These are phyloP conservation scores for Agrocybe chaxingu DNA, from an alignment of 768 basidiomycete genomes.

Conservation along the genomic window DNA sequence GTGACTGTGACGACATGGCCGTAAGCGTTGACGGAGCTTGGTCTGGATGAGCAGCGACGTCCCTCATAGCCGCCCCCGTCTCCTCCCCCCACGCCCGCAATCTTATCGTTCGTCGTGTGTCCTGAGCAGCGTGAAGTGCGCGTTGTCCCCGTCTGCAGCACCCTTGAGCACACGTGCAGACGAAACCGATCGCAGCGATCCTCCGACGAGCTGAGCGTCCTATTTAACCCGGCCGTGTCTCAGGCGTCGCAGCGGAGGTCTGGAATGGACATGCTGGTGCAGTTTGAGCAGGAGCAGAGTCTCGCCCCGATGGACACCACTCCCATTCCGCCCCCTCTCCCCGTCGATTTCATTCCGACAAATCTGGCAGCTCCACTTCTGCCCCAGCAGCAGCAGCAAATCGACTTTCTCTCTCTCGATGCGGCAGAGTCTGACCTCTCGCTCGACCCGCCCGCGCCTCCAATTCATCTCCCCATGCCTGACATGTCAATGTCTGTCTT, in stretches of 20 bases:
- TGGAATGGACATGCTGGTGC: slow-evolving; percentile 21
- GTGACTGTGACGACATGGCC: slow-evolving; percentile 21
- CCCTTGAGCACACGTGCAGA: slow-evolving; percentile 16
- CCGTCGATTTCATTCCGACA: slow-evolving; percentile 3
- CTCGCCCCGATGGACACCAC: slow-evolving; percentile 34
- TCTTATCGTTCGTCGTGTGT: slow-evolving; percentile 4
- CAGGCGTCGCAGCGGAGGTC: neutral
- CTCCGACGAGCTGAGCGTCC: slow-evolving; percentile 6
- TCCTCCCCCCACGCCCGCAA: slow-evolving; percentile 5
- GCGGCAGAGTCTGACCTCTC: slow-evolving; percentile 8
- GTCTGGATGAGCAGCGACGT: neutral
- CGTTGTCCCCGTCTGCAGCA: neutral
- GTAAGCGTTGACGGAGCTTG: slow-evolving; percentile 12
- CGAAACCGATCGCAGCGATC: slow-evolving; percentile 18
- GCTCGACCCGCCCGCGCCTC: slow-evolving; percentile 2
- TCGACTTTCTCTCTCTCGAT: too few relatives aligned
- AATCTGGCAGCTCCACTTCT: slow-evolving; percentile 3
- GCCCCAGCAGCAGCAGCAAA: neutral
- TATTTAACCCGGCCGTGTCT: slow-evolving; percentile 17
- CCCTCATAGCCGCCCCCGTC: slow-evolving; percentile 7
- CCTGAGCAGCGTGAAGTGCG: neutral
- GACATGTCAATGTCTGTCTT: slow-evolving; percentile 32
- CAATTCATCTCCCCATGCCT: slow-evolving; percentile 38
- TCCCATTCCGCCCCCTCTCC: slow-evolving; percentile 18
- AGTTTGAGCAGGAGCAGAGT: slow-evolving; percentile 30